Evolutionary conservation across 2,329 filamentous ascomycete species (phyloP).

Genomic region (Trichoderma arundinaceum): DNA sequence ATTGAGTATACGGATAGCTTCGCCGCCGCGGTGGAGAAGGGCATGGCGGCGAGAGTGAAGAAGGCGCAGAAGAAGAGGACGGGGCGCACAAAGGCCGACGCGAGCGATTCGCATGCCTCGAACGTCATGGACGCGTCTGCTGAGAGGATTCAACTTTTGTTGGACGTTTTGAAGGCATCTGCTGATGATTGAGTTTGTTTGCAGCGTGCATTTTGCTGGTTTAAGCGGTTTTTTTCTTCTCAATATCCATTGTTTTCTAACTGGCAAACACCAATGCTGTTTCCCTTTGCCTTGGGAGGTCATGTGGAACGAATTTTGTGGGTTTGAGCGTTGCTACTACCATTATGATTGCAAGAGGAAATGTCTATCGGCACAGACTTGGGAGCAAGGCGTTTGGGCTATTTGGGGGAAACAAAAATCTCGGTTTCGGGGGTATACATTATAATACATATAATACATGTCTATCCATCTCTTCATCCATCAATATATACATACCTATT

Average conservation of each 20-base stretch:
- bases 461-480: constrained; percentile 7
- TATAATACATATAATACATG: constrained; percentile 32
- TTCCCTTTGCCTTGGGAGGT: not conserved
- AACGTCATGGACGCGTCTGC: constrained; percentile 53
- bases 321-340: not conserved
- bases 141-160: constrained; percentile 49
- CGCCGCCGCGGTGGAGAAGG: constrained; percentile 49
- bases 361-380: not conserved
- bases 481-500: constrained; percentile 3
- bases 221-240: too few species aligned
- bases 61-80: constrained; percentile 53
- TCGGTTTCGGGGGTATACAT: constrained; percentile 30
- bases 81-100: constrained; percentile 43
- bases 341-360: not conserved
- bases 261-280: not conserved
- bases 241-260: not conserved
- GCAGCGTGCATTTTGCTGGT: not conserved
- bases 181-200: constrained; percentile 29
- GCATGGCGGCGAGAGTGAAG: constrained; percentile 55
- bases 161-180: constrained; percentile 44
- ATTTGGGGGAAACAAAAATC: not conserved
- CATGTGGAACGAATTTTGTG: not conserved
- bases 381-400: constrained; percentile 25
- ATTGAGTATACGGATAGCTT: constrained; percentile 47
- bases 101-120: constrained; percentile 50